phyloP scores from a whole-genome alignment of 768 basidiomycete genomes.

The Amyloporia xantha region DNA sequence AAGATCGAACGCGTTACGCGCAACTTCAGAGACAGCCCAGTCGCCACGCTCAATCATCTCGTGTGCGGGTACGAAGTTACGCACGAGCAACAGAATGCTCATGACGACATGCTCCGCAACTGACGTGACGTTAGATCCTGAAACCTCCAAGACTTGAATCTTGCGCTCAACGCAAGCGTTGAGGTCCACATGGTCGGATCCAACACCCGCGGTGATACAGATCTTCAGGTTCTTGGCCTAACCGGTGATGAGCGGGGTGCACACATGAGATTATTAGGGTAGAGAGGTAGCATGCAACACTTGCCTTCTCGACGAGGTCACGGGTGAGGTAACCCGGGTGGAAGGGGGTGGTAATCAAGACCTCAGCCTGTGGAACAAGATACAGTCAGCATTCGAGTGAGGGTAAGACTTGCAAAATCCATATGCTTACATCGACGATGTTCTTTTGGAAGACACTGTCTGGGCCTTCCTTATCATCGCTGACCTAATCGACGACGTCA shows the following conservation, averaged over 20 bases:
- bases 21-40: slow-evolving; percentile 82
- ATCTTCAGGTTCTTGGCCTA: slow-evolving; percentile 80
- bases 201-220: slow-evolving; percentile 87
- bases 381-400: not conserved
- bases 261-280: too few species aligned
- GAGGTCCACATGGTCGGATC: slow-evolving; percentile 87
- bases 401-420: not conserved
- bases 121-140: slow-evolving; percentile 85
- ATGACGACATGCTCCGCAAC: slow-evolving; percentile 90
- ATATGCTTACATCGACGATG: slow-evolving; percentile 60
- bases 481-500: slow-evolving; percentile 39
- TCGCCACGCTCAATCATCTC: slow-evolving; percentile 85
- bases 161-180: slow-evolving; percentile 77
- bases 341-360: slow-evolving; percentile 81
- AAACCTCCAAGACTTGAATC: slow-evolving; percentile 64
- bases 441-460: slow-evolving; percentile 80
- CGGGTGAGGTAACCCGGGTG: slow-evolving; percentile 80
- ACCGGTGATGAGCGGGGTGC: too few species aligned
- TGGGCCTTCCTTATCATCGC: slow-evolving; percentile 77
- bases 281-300: too few species aligned
- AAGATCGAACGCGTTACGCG: slow-evolving; percentile 80
- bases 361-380: slow-evolving; percentile 51
- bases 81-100: slow-evolving; percentile 85
- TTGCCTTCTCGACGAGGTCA: slow-evolving; percentile 63
- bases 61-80: slow-evolving; percentile 85